Percentiles rank a stretch among this genome's conserved stretches.
Conservation (phyloP, 2,329 filamentous ascomycete genomes). For the Microcyclosporella mali region DNA sequence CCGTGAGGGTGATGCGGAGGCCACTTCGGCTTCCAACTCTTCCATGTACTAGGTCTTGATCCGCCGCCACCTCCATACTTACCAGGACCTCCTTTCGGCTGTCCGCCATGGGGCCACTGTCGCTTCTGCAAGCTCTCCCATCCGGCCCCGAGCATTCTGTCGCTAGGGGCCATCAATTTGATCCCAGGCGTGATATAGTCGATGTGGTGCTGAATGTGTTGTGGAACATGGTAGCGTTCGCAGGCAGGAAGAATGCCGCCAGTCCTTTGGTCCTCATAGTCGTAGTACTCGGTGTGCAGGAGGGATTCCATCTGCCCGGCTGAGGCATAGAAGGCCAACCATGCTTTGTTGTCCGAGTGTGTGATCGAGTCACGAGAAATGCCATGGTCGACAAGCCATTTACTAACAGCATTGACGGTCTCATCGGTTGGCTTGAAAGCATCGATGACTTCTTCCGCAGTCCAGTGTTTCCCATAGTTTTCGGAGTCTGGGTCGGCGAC, state of each 20-base stretch:
- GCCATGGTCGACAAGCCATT: constrained; percentile 2
- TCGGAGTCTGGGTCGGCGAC: constrained; percentile 33
- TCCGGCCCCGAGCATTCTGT: not conserved
- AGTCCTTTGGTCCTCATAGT: constrained; percentile 32
- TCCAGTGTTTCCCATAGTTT: constrained; percentile 41
- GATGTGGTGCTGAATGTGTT: constrained; percentile 20
- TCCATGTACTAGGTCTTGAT: constrained; percentile 2
- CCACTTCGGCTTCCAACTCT: constrained; percentile 5
- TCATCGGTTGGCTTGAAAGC: constrained; percentile 22
- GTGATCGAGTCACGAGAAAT: constrained; percentile 12
- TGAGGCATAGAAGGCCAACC: constrained; percentile 37
- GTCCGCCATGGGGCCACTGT: not conserved
- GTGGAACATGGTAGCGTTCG: constrained; percentile 31
- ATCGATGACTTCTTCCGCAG: constrained; percentile 26
- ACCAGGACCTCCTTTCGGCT: not conserved
- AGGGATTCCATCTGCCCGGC: constrained; percentile 34
- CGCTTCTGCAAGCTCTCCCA: constrained; percentile 4
- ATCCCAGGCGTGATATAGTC: constrained; percentile 23
- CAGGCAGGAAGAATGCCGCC: constrained; percentile 33
- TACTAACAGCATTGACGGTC: not conserved
- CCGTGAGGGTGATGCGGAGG: constrained; percentile 3
- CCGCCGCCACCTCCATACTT: constrained; percentile 9
- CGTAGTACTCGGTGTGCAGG: constrained; percentile 35
- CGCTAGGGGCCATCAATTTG: constrained; percentile 13
- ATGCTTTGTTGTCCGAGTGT: constrained; percentile 30